A percentile compares a stretch with the other conserved stretches of the same genome.
These are phyloP conservation scores for Fraxinus paxiana DNA, from an alignment of 305 asterid genomes.

Conservation along the genomic window DNA sequence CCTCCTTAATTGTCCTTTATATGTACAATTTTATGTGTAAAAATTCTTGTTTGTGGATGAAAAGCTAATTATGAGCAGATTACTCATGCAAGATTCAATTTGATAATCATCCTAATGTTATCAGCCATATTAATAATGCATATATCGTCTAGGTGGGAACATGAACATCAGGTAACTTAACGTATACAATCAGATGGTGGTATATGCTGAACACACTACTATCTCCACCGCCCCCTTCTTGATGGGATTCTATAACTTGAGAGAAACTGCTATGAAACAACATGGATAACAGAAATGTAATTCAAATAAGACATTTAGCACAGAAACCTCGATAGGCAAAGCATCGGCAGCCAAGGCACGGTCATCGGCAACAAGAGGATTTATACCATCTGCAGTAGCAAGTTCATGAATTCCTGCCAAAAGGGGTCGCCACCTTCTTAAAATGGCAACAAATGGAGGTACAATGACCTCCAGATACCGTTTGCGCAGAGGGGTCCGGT, in stretches of 20 bases:
- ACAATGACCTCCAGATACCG: conserved; percentile 86
- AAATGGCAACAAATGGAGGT: conserved; percentile 94
- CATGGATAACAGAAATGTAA: conserved; percentile 16
- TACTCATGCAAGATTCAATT: neutral
- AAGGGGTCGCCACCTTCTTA: conserved; percentile 98
- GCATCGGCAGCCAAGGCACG: conserved; percentile 98
- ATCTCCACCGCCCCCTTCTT: conserved; percentile 1
- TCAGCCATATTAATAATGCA: conserved; percentile 16
- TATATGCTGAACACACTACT: conserved; percentile 9
- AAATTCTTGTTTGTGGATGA: neutral
- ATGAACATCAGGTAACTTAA: neutral
- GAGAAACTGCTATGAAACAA: conserved; percentile 17
- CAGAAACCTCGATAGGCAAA: conserved; percentile 82
- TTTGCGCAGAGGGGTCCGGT: conserved; percentile 78
- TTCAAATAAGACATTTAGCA: conserved; percentile 11
- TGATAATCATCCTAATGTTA: conserved; percentile 15
- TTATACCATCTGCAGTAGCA: conserved; percentile 83
- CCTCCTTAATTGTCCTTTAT: neutral
- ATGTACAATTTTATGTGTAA: neutral
- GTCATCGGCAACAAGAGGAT: conserved; percentile 91
- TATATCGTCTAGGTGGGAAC: conserved; percentile 9
- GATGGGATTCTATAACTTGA: conserved; percentile 19
- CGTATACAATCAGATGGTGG: conserved; percentile 9
- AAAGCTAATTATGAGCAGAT: neutral
- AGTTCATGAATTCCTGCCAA: conserved; percentile 97